Conservation (phyloP, 257 asterid species). For the Osmanthus fragrans region DNA sequence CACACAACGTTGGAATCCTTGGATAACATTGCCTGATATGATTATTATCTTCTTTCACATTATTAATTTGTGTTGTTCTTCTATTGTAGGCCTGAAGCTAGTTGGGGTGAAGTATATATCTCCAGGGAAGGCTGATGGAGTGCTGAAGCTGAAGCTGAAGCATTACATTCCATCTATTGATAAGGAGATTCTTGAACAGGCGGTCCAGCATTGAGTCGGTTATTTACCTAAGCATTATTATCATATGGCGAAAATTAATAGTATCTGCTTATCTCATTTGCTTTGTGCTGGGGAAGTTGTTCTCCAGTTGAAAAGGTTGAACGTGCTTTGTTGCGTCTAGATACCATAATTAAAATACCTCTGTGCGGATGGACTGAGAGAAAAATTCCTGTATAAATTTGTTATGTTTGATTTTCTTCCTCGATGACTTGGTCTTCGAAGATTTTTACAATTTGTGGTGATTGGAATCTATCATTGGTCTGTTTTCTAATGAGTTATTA, state of each 20-base stretch:
- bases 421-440: background rate
- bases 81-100: constrained; percentile 67
- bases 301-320: background rate
- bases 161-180: constrained; percentile 38
- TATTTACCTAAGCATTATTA: background rate
- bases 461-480: background rate
- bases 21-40: background rate
- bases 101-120: constrained; percentile 75
- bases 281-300: background rate
- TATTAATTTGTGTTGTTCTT: background rate
- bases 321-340: background rate
- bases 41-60: background rate
- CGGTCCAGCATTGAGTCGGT: constrained; percentile 48
- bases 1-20: background rate
- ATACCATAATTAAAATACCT: too few relatives aligned
- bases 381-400: too few relatives aligned
- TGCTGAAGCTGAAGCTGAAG: constrained; percentile 70
- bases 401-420: background rate
- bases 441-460: background rate
- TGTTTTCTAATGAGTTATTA: background rate
- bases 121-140: constrained; percentile 51
- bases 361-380: background rate
- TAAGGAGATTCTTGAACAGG: constrained; percentile 55
- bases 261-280: background rate
- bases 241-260: background rate